A percentile compares a stretch with the other conserved stretches of the same genome.
Conservation (phyloP, 257 asterid species). For the Fraxinus cuspidata region DNA sequence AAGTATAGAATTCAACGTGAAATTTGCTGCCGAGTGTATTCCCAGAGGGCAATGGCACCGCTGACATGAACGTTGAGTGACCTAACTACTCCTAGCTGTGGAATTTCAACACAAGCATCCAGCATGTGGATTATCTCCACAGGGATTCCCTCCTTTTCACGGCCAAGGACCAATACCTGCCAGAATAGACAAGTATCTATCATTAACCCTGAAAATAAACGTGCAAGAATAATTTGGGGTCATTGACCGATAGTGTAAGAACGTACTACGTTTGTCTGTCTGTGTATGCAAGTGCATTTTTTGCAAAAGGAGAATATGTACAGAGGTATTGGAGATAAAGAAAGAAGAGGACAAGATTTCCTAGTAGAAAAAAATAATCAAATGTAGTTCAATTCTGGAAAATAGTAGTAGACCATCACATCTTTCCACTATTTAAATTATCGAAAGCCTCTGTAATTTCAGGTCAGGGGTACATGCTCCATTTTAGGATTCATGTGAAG, state of each 20-base stretch:
- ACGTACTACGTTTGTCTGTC: background rate
- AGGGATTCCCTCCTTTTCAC: slow-evolving; percentile 96
- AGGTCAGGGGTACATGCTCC: background rate
- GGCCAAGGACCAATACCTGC: slow-evolving; percentile 84
- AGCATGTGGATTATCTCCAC: slow-evolving; percentile 86
- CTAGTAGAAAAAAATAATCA: background rate
- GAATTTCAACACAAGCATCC: slow-evolving; percentile 93
- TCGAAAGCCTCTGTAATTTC: background rate
- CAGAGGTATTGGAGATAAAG: background rate
- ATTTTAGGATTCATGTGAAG: background rate
- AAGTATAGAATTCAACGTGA: slow-evolving; percentile 23
- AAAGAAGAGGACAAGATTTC: background rate
- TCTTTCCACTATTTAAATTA: background rate
- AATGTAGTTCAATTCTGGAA: background rate
- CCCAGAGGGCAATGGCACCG: slow-evolving; percentile 98
- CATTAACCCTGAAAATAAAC: background rate
- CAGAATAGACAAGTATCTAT: background rate
- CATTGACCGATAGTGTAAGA: background rate
- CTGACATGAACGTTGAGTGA: slow-evolving; percentile 98
- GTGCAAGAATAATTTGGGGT: background rate
- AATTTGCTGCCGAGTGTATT: slow-evolving; percentile 87
- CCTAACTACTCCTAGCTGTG: slow-evolving; percentile 88
- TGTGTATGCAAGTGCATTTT: background rate
- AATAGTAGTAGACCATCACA: background rate
- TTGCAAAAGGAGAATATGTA: background rate